Evolutionary conservation across 2,329 filamentous ascomycete species (phyloP).

Genomic region (Ceratocystis eucalypticola): DNA sequence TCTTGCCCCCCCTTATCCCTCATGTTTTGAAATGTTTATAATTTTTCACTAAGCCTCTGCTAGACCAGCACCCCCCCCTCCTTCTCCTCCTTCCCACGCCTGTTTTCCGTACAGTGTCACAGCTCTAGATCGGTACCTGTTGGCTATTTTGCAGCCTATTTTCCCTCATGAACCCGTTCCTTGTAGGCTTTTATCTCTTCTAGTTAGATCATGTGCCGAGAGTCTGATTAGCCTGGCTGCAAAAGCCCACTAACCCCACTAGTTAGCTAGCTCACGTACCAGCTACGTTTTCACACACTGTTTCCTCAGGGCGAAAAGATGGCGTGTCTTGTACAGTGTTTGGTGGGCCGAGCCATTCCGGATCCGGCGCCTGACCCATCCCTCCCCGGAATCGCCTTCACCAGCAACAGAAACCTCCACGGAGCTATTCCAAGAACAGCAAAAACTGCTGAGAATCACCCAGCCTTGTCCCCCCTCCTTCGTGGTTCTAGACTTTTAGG

Average conservation of each 20-base stretch:
- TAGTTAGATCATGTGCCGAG: background rate
- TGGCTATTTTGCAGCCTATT: background rate
- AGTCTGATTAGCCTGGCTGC: background rate
- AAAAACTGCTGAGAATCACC: background rate
- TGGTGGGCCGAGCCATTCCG: background rate
- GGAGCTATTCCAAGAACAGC: background rate
- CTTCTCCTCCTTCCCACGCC: background rate
- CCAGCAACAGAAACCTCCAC: background rate
- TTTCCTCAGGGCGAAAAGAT: background rate
- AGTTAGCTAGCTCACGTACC: background rate
- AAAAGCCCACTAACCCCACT: no score
- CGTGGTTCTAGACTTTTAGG: background rate
- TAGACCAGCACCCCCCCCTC: background rate
- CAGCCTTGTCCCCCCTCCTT: background rate
- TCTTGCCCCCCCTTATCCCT: background rate
- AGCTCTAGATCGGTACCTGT: background rate
- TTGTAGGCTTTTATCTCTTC: background rate
- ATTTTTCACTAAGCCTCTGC: background rate
- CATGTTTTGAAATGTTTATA: conserved; percentile 6
- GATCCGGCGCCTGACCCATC: background rate
- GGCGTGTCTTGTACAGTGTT: background rate
- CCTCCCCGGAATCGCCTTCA: background rate
- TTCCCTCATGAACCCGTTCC: background rate
- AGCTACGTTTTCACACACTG: background rate
- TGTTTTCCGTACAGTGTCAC: background rate